Conservation (phyloP, 805 yeast genomes). For the Saturnispora sekii region DNA sequence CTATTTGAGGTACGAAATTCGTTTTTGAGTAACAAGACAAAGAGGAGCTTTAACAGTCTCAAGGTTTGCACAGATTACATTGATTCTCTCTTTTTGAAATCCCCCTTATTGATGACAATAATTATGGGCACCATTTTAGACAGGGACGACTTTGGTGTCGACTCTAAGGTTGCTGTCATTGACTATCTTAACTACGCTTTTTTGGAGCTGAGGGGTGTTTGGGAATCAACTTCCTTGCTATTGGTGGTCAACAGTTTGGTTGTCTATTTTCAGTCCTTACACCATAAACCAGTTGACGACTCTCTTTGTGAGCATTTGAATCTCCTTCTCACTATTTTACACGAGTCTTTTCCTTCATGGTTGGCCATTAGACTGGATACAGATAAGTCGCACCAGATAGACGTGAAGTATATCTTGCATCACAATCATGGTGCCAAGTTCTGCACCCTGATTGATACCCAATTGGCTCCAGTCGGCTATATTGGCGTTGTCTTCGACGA, state of each 20-base stretch:
- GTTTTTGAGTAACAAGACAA: slow-evolving; percentile 3
- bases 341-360: slow-evolving; percentile 7
- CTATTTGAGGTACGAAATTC: slow-evolving; percentile 9
- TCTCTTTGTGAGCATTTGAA: slow-evolving; percentile 15
- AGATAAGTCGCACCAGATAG: slow-evolving; percentile 1
- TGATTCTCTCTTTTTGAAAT: slow-evolving; percentile 8
- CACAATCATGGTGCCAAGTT: background rate
- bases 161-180: slow-evolving; percentile 10
- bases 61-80: slow-evolving; percentile 12
- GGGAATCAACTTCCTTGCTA: slow-evolving; percentile 9
- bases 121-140: slow-evolving; percentile 13
- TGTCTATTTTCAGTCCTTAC: slow-evolving; percentile 4
- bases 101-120: slow-evolving; percentile 10
- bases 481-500: background rate
- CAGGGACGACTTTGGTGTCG: background rate
- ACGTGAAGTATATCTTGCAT: background rate
- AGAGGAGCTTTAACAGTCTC: slow-evolving; percentile 8
- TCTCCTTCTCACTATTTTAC: slow-evolving; percentile 17
- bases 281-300: background rate
- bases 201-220: slow-evolving; percentile 11
- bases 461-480: background rate
- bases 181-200: slow-evolving; percentile 19
- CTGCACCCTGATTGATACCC: too few species aligned
- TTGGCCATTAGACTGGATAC: background rate
- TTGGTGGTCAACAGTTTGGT: slow-evolving; percentile 15